phyloP scores from a whole-genome alignment of 768 basidiomycete species.

The Psilocybe cyanescens region DNA sequence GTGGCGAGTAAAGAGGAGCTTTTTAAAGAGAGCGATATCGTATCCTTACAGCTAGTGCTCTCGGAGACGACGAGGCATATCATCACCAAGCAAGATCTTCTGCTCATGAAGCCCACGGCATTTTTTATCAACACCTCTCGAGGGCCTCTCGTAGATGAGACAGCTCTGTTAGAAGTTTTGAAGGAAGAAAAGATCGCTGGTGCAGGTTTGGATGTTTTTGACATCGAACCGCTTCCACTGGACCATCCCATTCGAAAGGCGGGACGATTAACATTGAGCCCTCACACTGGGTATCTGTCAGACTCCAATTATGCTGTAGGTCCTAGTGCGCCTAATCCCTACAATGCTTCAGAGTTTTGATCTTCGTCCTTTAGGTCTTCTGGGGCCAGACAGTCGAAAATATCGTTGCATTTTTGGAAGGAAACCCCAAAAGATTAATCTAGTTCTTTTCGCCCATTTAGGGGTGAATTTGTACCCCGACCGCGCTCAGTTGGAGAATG shows the following conservation, averaged over 20 bases:
- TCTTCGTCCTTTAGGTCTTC: constrained; percentile 39
- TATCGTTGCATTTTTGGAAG: constrained; percentile 56
- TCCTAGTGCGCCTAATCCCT: neutral
- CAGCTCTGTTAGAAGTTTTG: constrained; percentile 52
- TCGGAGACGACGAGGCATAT: constrained; percentile 54
- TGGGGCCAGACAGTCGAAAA: constrained; percentile 62
- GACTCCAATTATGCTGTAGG: constrained; percentile 55
- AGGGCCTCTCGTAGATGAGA: constrained; percentile 68
- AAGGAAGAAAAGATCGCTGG: constrained; percentile 53
- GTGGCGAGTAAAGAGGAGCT: constrained; percentile 55
- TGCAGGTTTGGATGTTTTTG: constrained; percentile 69
- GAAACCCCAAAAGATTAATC: constrained; percentile 27
- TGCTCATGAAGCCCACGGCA: constrained; percentile 57
- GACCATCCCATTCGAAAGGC: constrained; percentile 56
- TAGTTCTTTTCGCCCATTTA: neutral
- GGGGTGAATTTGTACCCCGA: too few species aligned
- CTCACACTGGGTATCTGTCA: constrained; percentile 62
- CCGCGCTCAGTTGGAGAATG: too few species aligned
- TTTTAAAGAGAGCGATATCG: constrained; percentile 55
- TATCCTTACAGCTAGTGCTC: constrained; percentile 65
- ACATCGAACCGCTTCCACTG: constrained; percentile 64
- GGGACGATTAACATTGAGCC: constrained; percentile 60
- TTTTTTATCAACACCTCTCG: constrained; percentile 70
- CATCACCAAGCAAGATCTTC: constrained; percentile 49
- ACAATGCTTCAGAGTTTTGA: neutral